A percentile compares a stretch with the other conserved stretches of the same genome.
Evolutionary conservation across 78 protist genomes (phyloP).

Genomic region (Dictyostelium citrinum): DNA sequence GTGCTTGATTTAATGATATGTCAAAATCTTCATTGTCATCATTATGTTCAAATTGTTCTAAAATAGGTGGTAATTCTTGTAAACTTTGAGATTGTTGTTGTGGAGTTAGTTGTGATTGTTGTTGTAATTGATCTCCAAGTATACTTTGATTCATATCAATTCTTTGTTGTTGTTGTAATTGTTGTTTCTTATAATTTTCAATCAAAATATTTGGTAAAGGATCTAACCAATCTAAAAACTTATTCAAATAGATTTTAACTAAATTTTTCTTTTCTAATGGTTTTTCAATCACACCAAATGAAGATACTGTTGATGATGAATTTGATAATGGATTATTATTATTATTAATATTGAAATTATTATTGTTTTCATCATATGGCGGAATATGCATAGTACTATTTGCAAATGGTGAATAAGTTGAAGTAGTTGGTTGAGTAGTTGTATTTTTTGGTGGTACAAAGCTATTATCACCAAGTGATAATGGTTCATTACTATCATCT

Average conservation of each 20-base stretch:
- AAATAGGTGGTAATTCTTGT: background rate
- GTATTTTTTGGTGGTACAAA: background rate
- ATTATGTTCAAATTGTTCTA: background rate
- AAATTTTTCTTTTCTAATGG: background rate
- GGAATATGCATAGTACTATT: background rate
- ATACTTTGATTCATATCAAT: background rate
- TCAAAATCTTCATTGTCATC: slow-evolving; percentile 2
- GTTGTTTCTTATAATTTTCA: slow-evolving; percentile 1
- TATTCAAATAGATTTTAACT: background rate
- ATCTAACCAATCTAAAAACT: slow-evolving; percentile 55
- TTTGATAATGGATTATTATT: background rate
- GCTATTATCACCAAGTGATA: background rate
- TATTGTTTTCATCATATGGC: background rate
- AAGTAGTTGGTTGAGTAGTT: background rate
- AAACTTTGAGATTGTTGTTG: background rate
- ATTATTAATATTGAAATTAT: background rate
- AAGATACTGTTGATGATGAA: background rate
- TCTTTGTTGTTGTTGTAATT: background rate
- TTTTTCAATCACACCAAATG: background rate
- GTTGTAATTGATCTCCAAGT: background rate
- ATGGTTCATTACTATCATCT: background rate
- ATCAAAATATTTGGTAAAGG: slow-evolving; percentile 19
- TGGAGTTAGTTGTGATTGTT: background rate
- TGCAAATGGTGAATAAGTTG: background rate
- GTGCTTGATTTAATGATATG: background rate